Conservation (phyloP, 495 filamentous ascomycete species). For the Tetracladium setigerum region DNA sequence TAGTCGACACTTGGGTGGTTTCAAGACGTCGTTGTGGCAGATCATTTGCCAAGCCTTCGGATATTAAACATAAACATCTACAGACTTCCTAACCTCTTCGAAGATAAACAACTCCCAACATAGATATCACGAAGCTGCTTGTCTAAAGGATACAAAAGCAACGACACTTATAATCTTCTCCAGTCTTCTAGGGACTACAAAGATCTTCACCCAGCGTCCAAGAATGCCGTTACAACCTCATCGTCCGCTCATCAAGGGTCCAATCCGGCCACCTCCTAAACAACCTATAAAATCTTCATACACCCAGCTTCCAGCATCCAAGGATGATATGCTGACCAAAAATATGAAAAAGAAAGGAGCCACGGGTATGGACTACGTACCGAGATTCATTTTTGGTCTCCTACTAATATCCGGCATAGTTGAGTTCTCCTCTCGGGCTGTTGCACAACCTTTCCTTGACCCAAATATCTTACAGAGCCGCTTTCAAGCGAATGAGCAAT, state of each 20-base stretch:
- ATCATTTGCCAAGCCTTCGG: neutral
- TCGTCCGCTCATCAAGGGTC: conserved; percentile 12
- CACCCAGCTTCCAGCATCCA: conserved; percentile 25
- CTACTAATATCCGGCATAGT: conserved; percentile 3
- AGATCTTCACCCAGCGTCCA: neutral
- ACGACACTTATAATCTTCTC: neutral
- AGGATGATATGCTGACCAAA: conserved; percentile 26
- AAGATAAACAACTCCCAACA: too few species aligned
- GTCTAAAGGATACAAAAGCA: too few species aligned
- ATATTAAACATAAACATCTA: too few species aligned
- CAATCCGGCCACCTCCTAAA: conserved; percentile 9
- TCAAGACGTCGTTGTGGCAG: neutral
- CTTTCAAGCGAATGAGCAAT: conserved; percentile 9
- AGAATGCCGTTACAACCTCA: neutral
- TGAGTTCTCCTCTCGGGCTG: conserved; percentile 27
- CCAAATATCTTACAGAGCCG: conserved; percentile 26
- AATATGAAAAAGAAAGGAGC: conserved; percentile 10
- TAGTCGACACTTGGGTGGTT: neutral
- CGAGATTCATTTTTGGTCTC: conserved; percentile 14
- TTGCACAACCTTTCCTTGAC: conserved; percentile 34
- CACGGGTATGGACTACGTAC: conserved; percentile 8
- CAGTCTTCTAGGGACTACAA: neutral
- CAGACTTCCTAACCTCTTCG: too few species aligned
- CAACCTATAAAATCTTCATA: conserved; percentile 17
- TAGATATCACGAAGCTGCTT: too few species aligned